Evolutionary conservation across 768 basidiomycete genomes (phyloP).

Genomic region (Suillus weaverae): DNA sequence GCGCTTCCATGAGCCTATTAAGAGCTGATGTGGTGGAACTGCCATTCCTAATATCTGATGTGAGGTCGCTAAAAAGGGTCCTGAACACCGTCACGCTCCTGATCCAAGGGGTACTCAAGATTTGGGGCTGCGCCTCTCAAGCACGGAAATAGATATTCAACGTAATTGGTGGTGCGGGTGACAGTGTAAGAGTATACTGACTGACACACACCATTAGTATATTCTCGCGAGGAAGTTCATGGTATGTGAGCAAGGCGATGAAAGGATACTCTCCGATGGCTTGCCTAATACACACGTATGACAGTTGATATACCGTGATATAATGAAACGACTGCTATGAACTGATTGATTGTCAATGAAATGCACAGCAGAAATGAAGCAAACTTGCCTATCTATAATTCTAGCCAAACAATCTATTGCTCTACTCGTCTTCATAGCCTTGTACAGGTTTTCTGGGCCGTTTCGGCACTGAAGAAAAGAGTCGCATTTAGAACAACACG

Average conservation of each 20-base stretch:
- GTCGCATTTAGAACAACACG: constrained; percentile 1
- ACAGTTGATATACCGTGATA: not conserved
- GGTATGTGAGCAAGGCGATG: not conserved
- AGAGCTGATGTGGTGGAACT: not conserved
- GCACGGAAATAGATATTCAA: not conserved
- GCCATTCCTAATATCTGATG: not conserved
- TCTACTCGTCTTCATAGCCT: constrained; percentile 71
- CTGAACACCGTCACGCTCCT: not conserved
- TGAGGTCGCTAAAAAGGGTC: not conserved
- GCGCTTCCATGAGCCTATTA: not conserved
- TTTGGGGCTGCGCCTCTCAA: not conserved
- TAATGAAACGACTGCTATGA: not conserved
- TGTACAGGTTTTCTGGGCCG: constrained; percentile 65
- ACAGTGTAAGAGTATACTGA: not conserved
- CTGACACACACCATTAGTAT: not conserved
- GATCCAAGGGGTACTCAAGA: not conserved
- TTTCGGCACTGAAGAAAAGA: constrained; percentile 56
- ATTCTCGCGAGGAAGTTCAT: not conserved
- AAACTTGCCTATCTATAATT: constrained; percentile 11
- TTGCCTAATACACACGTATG: not conserved
- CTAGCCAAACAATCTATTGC: not conserved
- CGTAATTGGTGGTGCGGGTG: not conserved
- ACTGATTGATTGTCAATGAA: not conserved
- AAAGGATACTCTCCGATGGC: not conserved
- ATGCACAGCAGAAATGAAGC: not conserved